Evolutionary conservation across 163 green algal genomes (phyloP).

Genomic region (Smithsoniella earleae): DNA sequence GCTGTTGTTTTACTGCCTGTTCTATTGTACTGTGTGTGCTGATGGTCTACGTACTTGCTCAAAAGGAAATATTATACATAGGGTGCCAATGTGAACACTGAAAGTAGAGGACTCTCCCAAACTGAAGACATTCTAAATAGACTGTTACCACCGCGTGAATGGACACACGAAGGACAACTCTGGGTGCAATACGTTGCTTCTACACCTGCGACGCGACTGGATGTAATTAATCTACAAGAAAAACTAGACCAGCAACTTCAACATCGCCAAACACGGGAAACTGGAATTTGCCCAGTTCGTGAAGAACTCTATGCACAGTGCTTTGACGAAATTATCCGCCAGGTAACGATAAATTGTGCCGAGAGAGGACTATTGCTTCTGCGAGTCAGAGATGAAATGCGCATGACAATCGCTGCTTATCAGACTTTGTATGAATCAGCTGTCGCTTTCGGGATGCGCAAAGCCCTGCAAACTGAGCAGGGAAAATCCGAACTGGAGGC

Average conservation of each 20-base stretch:
- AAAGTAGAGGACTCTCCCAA: constrained; percentile 58
- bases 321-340: constrained; percentile 77
- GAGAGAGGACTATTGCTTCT: constrained; percentile 72
- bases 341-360: constrained; percentile 80
- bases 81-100: neutral
- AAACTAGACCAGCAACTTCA: constrained; percentile 78
- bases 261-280: constrained; percentile 72
- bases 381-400: constrained; percentile 72
- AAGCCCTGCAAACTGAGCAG: constrained; percentile 72
- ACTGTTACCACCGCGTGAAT: constrained; percentile 72
- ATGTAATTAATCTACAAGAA: constrained; percentile 81
- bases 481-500: constrained; percentile 72
- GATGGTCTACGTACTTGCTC: neutral
- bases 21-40: neutral
- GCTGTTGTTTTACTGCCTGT: constrained; percentile 38
- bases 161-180: constrained; percentile 72
- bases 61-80: neutral
- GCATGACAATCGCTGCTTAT: constrained; percentile 78
- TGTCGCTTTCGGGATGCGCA: constrained; percentile 79
- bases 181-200: constrained; percentile 81
- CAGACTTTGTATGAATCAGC: constrained; percentile 79
- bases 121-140: constrained; percentile 81
- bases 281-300: constrained; percentile 76
- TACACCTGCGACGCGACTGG: constrained; percentile 68
- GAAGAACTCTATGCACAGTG: constrained; percentile 82